Base-by-base conservation (phyloP, 345 rosid species). In the Syzygium grande region DNA sequence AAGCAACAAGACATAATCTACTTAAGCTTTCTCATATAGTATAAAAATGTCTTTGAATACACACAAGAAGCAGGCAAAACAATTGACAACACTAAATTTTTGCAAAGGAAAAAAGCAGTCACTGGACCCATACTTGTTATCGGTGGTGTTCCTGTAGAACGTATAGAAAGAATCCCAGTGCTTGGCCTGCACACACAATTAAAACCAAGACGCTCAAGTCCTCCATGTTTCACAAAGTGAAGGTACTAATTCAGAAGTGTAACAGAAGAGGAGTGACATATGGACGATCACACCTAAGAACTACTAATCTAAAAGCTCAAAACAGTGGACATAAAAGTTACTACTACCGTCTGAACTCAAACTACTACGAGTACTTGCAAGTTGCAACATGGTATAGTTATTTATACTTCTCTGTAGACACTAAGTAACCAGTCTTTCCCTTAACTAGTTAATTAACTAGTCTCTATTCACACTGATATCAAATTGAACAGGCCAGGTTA, bases 151-250 rank as follows among this genome's bases (percentile, higher is more conserved):
- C 92, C 88, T 91, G 95, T 96, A 97, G 94, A 97, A 97, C 21
- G 77, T 83, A 90, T 96, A 96, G 95, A 97, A 96, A 88, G 98
- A 92, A 92, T 97, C 99, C 99, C 99, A 97, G 85, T 97, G 97
- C 88, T 85, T 92, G 86, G 95, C 99, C 99, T 97, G 97, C 88
- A 86, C 89, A 89, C 83, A 88, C 52, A 73, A 73, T 73, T 49
- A 88, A 65, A 85, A 51, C 30, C 79, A 90, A 84, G 80, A 79
- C 77, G 85, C 68, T 38, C 29, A 29, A 54, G 65, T 77, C 85
- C 41, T 51, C 5, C 53, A 41, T 49, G 21, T 59, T 27, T 38
- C 58, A 29, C 84, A 3, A 30, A 58, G 29, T 4, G 53, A 43
- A 87, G 23, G 85, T 58, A 73, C 38, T 34, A 65, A 73, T 84